Base-by-base conservation (phyloP, 2,329 filamentous ascomycete genomes). In the Aspergillus fumigatus region DNA sequence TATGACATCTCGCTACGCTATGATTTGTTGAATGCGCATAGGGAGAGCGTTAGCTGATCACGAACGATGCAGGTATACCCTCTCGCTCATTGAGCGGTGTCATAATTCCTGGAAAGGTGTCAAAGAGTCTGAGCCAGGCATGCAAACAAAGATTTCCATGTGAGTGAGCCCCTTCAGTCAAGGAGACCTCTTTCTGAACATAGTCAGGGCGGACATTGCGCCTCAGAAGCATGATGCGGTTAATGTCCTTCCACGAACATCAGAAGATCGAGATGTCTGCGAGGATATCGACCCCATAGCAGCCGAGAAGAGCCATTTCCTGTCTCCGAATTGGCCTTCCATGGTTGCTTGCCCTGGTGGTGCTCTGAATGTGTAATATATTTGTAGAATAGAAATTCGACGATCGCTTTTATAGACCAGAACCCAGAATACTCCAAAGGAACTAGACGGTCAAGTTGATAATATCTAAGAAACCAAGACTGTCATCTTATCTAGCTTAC, bases 211-310 rank as follows among this genome's bases (percentile, higher is more conserved):
- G 43, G 43, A 47, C 14, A 14, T 47, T 47, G n/a, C 43, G 11
- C 43, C 43, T 14, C 19, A 47, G 1, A 10, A 23, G 43, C 21
- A 47, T n/a, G 43, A 11, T 23, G 43, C 43, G 9, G 43, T 23
- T 21, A 11, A 47, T 47, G 43, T 47, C 10, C 43, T 47, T 47
- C 43, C 43, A 25, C 43, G 43, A 8, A n/a, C 8, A 11, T 10
- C 23, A 2, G 43, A 47, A 11, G 6, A 26, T 25, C 43, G 21
- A 7, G 43, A 47, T 14, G 43, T 47, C 9, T 14, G n/a, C 8
- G 3, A 10, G 2, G 40, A 43, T 10, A 21, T 43, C n/a, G 54
- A 59, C 52, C 54, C 50, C 57, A 59, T 58, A 48, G 51, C 52
- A 23, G 32, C 21, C 26, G 48, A 47, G 23, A 19, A 35, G 29